Conservation (phyloP, 169 alveolate genomes). For the Pseudocohnilembus persalinus region DNA sequence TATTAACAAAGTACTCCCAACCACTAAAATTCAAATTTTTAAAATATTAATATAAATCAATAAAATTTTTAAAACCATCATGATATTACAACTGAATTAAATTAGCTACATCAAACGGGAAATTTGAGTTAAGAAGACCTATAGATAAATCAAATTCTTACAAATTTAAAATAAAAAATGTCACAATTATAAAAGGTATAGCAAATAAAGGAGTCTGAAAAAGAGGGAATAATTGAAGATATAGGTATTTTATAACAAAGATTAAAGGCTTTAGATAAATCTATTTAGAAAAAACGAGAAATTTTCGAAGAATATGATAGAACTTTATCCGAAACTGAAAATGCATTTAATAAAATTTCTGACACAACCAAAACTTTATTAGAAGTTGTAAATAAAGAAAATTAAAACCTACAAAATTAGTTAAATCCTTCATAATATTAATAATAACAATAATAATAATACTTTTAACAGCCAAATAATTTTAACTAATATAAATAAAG, state of each 20-base stretch:
- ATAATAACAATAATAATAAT: too few species aligned
- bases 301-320: background rate
- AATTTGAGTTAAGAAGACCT: background rate
- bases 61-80: background rate
- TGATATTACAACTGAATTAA: background rate
- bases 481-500: too few species aligned
- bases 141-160: background rate
- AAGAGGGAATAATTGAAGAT: slow-evolving; percentile 19
- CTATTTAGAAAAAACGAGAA: background rate
- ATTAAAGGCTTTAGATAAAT: slow-evolving; percentile 2
- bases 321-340: slow-evolving; percentile 1
- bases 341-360: slow-evolving; percentile 12
- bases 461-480: too few species aligned
- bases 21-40: too few species aligned
- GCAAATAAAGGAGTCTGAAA: slow-evolving; percentile 5
- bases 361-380: slow-evolving; percentile 8
- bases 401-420: background rate
- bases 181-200: background rate
- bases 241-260: slow-evolving; percentile 8
- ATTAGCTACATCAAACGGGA: background rate
- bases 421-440: too few species aligned
- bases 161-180: background rate
- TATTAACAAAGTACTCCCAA: too few species aligned
- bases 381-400: slow-evolving; percentile 6
- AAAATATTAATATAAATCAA: too few species aligned